A percentile compares a stretch with the other conserved stretches of the same genome.
Evolutionary conservation across 495 filamentous ascomycete genomes (phyloP).

Genomic region (Talaromyces ruber): DNA sequence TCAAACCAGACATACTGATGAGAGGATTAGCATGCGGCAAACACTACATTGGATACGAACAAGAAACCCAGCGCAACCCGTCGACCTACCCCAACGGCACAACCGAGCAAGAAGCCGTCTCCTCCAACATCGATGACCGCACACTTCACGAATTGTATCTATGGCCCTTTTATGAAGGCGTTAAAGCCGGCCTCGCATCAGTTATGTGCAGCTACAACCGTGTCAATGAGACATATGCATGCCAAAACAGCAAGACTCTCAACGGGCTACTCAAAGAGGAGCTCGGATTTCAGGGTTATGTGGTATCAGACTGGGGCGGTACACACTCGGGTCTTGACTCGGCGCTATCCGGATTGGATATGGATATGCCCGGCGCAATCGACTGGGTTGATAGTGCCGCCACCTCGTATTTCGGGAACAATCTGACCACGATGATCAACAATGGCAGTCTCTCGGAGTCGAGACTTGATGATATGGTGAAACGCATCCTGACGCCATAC

Average conservation of each 20-base stretch:
- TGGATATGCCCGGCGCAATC: constrained; percentile 91
- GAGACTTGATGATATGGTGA: constrained; percentile 87
- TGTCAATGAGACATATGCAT: constrained; percentile 63
- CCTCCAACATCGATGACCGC: constrained; percentile 84
- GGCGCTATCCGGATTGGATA: constrained; percentile 57
- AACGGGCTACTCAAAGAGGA: constrained; percentile 89
- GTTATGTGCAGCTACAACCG: constrained; percentile 96
- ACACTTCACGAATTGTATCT: constrained; percentile 93
- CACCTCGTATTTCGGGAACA: constrained; percentile 64
- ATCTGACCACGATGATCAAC: constrained; percentile 73
- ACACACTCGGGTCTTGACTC: constrained; percentile 74
- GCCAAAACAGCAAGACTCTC: constrained; percentile 61
- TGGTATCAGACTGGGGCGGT: constrained; percentile 84
- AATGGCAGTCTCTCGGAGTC: constrained; percentile 88
- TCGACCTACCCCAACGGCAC: constrained; percentile 29
- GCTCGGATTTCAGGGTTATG: constrained; percentile 88
- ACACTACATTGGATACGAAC: constrained; percentile 67
- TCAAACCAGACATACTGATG: not conserved
- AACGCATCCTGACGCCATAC: constrained; percentile 85
- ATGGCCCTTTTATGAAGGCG: constrained; percentile 77
- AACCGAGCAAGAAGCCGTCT: constrained; percentile 41
- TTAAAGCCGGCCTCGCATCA: constrained; percentile 67
- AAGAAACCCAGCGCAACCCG: constrained; percentile 69
- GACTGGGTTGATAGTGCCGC: constrained; percentile 39
- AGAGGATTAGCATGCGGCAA: constrained; percentile 76